Conservation (phyloP, 2,329 filamentous ascomycete genomes). For the Alternaria viburni region DNA sequence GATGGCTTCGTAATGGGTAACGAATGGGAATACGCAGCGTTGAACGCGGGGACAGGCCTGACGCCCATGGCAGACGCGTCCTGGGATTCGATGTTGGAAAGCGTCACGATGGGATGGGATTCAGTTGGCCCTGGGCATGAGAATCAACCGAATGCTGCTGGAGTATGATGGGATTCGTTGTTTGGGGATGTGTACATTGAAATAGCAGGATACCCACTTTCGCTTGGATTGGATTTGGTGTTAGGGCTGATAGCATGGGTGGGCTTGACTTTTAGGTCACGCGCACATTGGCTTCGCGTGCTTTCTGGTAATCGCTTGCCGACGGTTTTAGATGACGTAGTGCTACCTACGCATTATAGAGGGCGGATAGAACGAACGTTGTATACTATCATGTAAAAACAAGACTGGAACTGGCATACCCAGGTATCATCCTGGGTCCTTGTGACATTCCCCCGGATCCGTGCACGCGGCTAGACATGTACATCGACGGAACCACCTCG, state of each 20-base stretch:
- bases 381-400: neutral
- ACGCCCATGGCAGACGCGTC: conserved; percentile 42
- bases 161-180: neutral
- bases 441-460: neutral
- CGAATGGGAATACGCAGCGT: conserved; percentile 43
- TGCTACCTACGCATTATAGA: neutral
- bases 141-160: neutral
- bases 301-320: neutral
- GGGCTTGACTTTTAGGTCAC: neutral
- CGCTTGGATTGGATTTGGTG: conserved; percentile 5
- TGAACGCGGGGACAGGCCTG: conserved; percentile 34
- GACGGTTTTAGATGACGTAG: neutral
- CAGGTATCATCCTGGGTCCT: neutral
- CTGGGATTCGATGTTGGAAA: conserved; percentile 48
- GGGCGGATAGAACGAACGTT: neutral
- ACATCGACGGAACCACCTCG: neutral
- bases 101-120: conserved; percentile 45
- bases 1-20: conserved; percentile 31
- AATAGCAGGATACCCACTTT: conserved; percentile 29
- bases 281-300: neutral
- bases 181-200: neutral
- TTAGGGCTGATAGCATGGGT: neutral
- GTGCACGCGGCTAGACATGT: neutral
- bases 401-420: neutral
- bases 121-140: conserved; percentile 20